A percentile compares a stretch with the other conserved stretches of the same genome.
phyloP scores from a whole-genome alignment of 495 filamentous ascomycete genomes.

The Tricharina praecox region DNA sequence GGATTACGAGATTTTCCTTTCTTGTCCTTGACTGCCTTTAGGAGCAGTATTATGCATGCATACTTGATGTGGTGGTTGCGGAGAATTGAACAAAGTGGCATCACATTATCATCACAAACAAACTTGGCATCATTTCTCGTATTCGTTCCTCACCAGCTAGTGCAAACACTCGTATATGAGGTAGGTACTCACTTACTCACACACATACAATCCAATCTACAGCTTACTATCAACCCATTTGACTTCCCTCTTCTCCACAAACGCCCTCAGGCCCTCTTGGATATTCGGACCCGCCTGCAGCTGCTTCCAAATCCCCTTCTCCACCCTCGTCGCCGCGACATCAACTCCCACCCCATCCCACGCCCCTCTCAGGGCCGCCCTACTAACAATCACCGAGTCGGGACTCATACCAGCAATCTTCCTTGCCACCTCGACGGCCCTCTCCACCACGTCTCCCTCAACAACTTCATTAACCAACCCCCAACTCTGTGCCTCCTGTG shows the following conservation, averaged over 20 bases:
- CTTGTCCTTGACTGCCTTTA: neutral
- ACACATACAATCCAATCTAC: no score
- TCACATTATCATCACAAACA: slow-evolving; percentile 2
- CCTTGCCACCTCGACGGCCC: slow-evolving; percentile 36
- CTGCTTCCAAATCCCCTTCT: slow-evolving; percentile 39
- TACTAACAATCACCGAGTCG: slow-evolving; percentile 49
- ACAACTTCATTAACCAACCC: slow-evolving; percentile 56
- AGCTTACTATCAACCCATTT: slow-evolving; percentile 60
- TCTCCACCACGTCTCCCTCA: slow-evolving; percentile 31
- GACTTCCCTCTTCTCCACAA: slow-evolving; percentile 61
- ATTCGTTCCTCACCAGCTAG: neutral
- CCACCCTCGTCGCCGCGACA: slow-evolving; percentile 41
- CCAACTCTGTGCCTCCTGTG: slow-evolving; percentile 46
- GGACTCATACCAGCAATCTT: slow-evolving; percentile 47
- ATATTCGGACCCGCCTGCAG: slow-evolving; percentile 57
- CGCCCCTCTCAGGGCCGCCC: slow-evolving; percentile 46
- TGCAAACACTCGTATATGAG: no score
- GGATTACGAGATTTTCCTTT: slow-evolving; percentile 4
- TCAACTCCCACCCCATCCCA: slow-evolving; percentile 52
- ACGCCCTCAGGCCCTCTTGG: slow-evolving; percentile 57
- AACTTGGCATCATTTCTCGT: neutral
- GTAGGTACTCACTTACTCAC: no score
- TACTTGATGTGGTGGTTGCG: neutral
- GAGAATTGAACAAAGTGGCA: neutral
- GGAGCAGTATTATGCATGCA: slow-evolving; percentile 2